Base-by-base conservation (phyloP, 2,329 filamentous ascomycete genomes). In the Chrysosporium keratinophilum region DNA sequence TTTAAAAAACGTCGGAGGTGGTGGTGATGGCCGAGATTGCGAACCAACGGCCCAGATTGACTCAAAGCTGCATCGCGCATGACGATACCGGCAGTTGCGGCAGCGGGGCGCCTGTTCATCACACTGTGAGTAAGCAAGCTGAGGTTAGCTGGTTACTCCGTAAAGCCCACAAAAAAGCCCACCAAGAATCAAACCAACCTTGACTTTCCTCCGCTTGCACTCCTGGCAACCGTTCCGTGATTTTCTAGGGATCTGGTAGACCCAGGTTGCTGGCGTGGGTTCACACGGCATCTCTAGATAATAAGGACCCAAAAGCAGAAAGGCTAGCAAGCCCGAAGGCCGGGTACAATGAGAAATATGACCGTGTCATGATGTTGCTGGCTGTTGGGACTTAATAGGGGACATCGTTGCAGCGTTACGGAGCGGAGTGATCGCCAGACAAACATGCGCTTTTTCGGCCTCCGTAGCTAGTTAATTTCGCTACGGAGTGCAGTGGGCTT, bases 51-150 rank as follows among this genome's bases (percentile, higher is more conserved):
- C 28, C 33, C 49, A 51, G 3, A 7, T 31, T n/a, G 50, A 40
- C 42, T 52, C 49, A 20, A 55, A 58, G 19, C 54, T 56, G 41
- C 56, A 59, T 42, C 11, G 34, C 31, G 33, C 47, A 7, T 46
- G 35, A 12, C 57, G 56, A 23, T 51, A 50, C 19, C 35, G 55
- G 56, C 57, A 59, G 17, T 58, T 58, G 14, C 42, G 43, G 42
- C 57, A 59, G 35, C 54, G 48, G n/a, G 57, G 56, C 5, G 50
- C 56, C 54, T 58, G 56, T 54, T 58, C 57, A 19, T 59, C 52
- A 37, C 56, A 59, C 57, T 59, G 20, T 41, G 23, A 33, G 12
- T 2, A 39, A 17, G 12, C 11, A 12, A 35, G 20, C 9, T 9
- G 15, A 19, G 6, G 39, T 41, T 41, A 41, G 39, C 23, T n/a